Percentiles rank a stretch among this genome's conserved stretches.
These are phyloP conservation scores for Trametes meyenii DNA, from an alignment of 768 basidiomycete genomes.

Conservation along the genomic window DNA sequence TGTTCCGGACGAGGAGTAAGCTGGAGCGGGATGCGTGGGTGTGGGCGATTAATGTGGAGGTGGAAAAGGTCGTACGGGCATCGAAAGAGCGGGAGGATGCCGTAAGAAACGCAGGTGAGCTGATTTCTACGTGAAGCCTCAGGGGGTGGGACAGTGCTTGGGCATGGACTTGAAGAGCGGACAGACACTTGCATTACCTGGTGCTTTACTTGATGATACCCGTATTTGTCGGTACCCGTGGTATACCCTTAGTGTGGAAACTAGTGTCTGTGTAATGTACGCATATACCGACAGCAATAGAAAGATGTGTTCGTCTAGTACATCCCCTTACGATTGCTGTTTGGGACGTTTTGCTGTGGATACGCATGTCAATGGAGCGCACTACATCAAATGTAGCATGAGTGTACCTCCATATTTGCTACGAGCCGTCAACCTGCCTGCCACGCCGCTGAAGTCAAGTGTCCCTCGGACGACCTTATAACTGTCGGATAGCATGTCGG, in stretches of 20 bases:
- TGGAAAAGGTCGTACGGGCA: slow-evolving; percentile 73
- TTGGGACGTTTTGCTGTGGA: slow-evolving; percentile 83
- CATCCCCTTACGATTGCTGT: slow-evolving; percentile 36
- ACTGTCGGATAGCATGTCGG: slow-evolving; percentile 43
- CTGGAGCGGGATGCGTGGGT: slow-evolving; percentile 95
- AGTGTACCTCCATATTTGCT: slow-evolving; percentile 90
- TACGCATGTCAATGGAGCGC: slow-evolving; percentile 29
- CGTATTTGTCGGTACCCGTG: neutral
- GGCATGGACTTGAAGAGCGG: neutral
- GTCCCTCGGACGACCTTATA: slow-evolving; percentile 96
- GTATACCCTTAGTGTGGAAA: slow-evolving; percentile 2
- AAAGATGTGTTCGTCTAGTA: neutral
- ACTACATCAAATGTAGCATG: slow-evolving; percentile 15
- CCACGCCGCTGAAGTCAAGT: slow-evolving; percentile 88
- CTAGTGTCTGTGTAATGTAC: slow-evolving; percentile 7
- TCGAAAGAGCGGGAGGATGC: slow-evolving; percentile 65
- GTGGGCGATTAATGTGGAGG: slow-evolving; percentile 89
- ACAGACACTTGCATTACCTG: neutral
- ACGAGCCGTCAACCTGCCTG: slow-evolving; percentile 75
- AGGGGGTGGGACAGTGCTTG: neutral
- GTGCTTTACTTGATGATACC: slow-evolving; percentile 4
- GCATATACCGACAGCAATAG: slow-evolving; percentile 13
- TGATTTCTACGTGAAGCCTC: slow-evolving; percentile 39
- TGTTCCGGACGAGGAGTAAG: slow-evolving; percentile 78
- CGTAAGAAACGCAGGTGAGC: slow-evolving; percentile 64